A percentile compares a stretch with the other conserved stretches of the same genome.
Evolutionary conservation across 805 yeast genomes (phyloP).

Genomic region (Teunomyces lycoperdinae): DNA sequence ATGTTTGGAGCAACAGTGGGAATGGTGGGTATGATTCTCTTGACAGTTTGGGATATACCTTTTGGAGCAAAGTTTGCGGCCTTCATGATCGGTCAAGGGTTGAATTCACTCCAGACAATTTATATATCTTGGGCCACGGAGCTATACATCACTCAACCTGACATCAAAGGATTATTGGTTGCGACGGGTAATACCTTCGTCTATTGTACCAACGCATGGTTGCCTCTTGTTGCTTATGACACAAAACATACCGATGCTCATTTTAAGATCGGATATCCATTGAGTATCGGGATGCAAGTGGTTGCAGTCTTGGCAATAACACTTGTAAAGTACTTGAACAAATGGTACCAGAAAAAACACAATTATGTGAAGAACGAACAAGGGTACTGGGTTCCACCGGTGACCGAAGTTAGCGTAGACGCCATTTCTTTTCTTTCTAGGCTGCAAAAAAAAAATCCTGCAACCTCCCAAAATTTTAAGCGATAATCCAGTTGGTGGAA

Average conservation of each 20-base stretch:
- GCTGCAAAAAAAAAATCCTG: not conserved
- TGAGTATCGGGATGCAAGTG: slow-evolving; percentile 2
- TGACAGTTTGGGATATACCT: slow-evolving; percentile 1
- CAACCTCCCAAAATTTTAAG: too few species aligned
- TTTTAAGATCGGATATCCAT: slow-evolving; percentile 2
- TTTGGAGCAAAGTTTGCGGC: slow-evolving; percentile 2
- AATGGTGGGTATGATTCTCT: not conserved
- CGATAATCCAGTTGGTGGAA: too few species aligned
- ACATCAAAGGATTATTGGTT: slow-evolving; percentile 2
- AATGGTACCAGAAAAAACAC: not conserved
- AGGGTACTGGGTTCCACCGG: slow-evolving; percentile 1
- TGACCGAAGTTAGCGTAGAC: not conserved
- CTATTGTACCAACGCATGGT: slow-evolving; percentile 3
- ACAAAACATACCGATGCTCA: slow-evolving; percentile 1
- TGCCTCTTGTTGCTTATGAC: slow-evolving; percentile 2
- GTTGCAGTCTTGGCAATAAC: slow-evolving; percentile 1
- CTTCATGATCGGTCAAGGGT: slow-evolving; percentile 3
- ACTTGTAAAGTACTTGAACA: not conserved
- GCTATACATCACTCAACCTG: not conserved
- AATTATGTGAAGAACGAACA: not conserved
- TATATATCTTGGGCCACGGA: slow-evolving; percentile 3
- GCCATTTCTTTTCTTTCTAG: not conserved
- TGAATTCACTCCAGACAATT: slow-evolving; percentile 1
- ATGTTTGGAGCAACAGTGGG: slow-evolving; percentile 1
- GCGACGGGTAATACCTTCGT: slow-evolving; percentile 2